These are phyloP conservation scores for Pezicula radicicola DNA, from an alignment of 2,329 filamentous ascomycete genomes.

Conservation along the genomic window DNA sequence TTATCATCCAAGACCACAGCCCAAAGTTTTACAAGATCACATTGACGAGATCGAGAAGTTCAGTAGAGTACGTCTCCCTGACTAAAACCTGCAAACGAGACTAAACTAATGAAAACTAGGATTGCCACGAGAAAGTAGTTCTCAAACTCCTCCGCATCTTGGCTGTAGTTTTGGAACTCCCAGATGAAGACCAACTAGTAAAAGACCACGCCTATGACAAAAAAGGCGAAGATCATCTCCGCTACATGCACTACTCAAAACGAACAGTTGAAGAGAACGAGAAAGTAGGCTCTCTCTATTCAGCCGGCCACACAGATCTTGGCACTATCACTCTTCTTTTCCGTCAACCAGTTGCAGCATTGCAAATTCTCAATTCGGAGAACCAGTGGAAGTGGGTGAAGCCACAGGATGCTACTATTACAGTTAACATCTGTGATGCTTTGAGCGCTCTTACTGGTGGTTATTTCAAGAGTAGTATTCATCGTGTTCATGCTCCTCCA, in stretches of 20 bases:
- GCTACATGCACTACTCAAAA: conserved; percentile 56
- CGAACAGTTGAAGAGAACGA: conserved; percentile 44
- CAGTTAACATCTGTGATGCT: conserved; percentile 46
- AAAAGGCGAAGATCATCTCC: conserved; percentile 52
- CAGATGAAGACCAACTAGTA: conserved; percentile 48
- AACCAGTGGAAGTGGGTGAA: conserved; percentile 47
- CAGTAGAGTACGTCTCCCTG: conserved; percentile 35
- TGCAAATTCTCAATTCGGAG: conserved; percentile 36
- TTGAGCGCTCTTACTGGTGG: conserved; percentile 43
- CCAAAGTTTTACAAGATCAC: conserved; percentile 42
- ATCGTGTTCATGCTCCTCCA: conserved; percentile 31
- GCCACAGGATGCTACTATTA: conserved; percentile 43
- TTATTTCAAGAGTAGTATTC: conserved; percentile 38
- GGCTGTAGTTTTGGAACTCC: conserved; percentile 56
- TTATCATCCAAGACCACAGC: conserved; percentile 39
- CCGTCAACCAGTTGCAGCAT: conserved; percentile 34
- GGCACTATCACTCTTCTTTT: conserved; percentile 33
- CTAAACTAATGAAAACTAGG: too few relatives aligned
- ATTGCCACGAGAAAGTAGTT: conserved; percentile 31
- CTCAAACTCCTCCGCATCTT: conserved; percentile 55
- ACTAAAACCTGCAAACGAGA: conserved; percentile 22
- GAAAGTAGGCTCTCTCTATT: conserved; percentile 40
- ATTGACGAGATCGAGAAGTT: conserved; percentile 53
- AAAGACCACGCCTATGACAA: conserved; percentile 52
- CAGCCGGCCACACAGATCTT: conserved; percentile 38